Base-by-base conservation (phyloP, 2,329 filamentous ascomycete species). In the Lecanicillium sp. region DNA sequence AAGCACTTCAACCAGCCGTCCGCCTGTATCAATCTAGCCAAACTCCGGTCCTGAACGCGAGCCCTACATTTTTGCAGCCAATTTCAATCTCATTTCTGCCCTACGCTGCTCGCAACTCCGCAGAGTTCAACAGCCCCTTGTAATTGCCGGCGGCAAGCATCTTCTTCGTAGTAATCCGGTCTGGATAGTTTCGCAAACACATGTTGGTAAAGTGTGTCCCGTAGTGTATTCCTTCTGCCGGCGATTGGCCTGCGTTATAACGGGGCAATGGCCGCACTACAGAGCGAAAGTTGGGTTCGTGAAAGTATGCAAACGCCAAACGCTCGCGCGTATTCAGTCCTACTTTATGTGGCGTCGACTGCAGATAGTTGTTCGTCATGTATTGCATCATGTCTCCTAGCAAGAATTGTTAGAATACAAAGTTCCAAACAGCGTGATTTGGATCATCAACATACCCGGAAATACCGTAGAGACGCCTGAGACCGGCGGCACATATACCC, bases 121-220 rank as follows among this genome's bases (percentile, higher is more conserved):
- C 37, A 15, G 32, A 43, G 4, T 28, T 25, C 22, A 54, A 43
- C 42, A 55, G 40, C 19, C 11, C 22, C 7, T 41, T 38, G 35
- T 43, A 51, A 5, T 51, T 41, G 29, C 52, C 51, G 41, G 63
- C 63, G 3, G 46, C 50, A 4, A 55, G 33, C 32, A 67, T 48
- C 30, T 59, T 53, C 42, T 55, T 51, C 0, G 65, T 69, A 4
- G 66, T 70, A 29, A 65, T 54, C 8, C 67, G 57, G 34, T 68
- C 59, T 0, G 67, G 66, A 35, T 70, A 71, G 49, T 68, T 71
- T 13, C 66, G 57, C 53, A 70, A 52, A 41, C 62, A 69, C 67
- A 71, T 71, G 40, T 70, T 65, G 27, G 67, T 72, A 42, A 71
- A 71, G 47, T 71, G 66, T 1, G 60, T 70, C n/a, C 68, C 67